A percentile compares a stretch with the other conserved stretches of the same genome.
Conservation (phyloP, 2,329 filamentous ascomycete species). For the Cordyceps cateniannulata region DNA sequence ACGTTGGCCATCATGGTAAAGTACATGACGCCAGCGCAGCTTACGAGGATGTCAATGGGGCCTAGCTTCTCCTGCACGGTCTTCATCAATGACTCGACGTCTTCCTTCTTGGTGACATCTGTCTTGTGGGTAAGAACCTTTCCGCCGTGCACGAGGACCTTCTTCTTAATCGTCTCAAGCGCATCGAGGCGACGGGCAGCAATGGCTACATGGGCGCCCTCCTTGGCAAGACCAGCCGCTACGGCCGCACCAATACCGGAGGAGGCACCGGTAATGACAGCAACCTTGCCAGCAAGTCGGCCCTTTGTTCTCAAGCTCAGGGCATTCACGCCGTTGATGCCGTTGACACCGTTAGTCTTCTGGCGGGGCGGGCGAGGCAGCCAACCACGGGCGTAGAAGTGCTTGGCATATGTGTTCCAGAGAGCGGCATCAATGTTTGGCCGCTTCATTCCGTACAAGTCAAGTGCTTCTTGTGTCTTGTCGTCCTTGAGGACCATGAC, state of each 20-base stretch:
- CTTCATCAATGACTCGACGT: conserved; percentile 61
- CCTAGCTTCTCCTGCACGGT: conserved; percentile 57
- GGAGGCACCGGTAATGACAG: conserved; percentile 71
- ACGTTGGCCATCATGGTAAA: conserved; percentile 80
- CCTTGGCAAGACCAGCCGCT: conserved; percentile 58
- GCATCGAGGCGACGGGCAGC: conserved; percentile 65
- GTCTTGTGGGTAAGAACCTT: conserved; percentile 65
- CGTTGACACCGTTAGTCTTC: conserved; percentile 26
- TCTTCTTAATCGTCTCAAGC: conserved; percentile 59
- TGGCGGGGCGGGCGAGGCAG: conserved; percentile 55
- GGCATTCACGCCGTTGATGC: conserved; percentile 13
- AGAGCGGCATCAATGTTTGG: conserved; percentile 63
- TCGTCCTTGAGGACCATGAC: conserved; percentile 70
- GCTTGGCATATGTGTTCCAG: conserved; percentile 71
- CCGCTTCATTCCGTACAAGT: conserved; percentile 47
- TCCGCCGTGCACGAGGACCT: conserved; percentile 48
- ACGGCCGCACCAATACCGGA: conserved; percentile 75
- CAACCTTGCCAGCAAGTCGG: conserved; percentile 61
- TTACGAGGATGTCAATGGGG: conserved; percentile 70
- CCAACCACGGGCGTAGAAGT: conserved; percentile 78
- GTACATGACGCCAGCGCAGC: conserved; percentile 81
- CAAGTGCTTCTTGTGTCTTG: conserved; percentile 55
- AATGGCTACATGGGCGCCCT: conserved; percentile 66
- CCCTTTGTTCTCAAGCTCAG: conserved; percentile 32
- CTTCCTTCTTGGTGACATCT: conserved; percentile 60